Base-by-base conservation (phyloP, 2,329 filamentous ascomycete species). In the Plenodomus lindquistii region DNA sequence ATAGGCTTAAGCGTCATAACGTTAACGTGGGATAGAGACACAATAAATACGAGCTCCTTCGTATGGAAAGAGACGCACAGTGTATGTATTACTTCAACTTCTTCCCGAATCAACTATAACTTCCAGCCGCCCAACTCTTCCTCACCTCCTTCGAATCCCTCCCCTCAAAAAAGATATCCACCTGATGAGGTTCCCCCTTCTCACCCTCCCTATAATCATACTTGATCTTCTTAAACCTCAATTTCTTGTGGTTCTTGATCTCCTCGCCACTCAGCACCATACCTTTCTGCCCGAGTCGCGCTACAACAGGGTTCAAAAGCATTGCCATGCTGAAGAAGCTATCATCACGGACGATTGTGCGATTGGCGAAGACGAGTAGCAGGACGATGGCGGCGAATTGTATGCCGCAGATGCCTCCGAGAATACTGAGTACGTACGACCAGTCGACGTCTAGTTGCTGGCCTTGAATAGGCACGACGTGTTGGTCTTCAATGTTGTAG, bases 241-340 rank as follows among this genome's bases (percentile, higher is more conserved):
- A 40, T 22, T 52, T 63, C 2, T 43, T 46, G 43, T 65, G 57
- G 0, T 53, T 49, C 29, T 69, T 70, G n/a, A 71, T 63, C 37
- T 70, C 62, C 2, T 58, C 54, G 1, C 66, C 65, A 19, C 45
- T 63, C 57, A 69, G 44, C 17, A 63, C 62, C 60, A 66, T 63
- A 0, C 59, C 63, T 2, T 10, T 9, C 10, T 52, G 42, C 1
- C 61, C 60, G 21, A 71, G 57, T 13, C 54, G 40, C 3, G 60
- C 52, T 15, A 70, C 55, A 0, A 71, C 63, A 0, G 66, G 66
- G 1, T 50, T 59, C 39, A 70, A 37, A 31, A 71, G 29, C 67
- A 70, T 69, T 0, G 68, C 67, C 40, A 67, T 51, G 24, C 59
- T 62, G 24, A 70, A 65, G 45, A 59, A 67, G 40, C 62, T 65